Base-by-base conservation (phyloP, 129 eudicot species). In the Logfia minima region DNA sequence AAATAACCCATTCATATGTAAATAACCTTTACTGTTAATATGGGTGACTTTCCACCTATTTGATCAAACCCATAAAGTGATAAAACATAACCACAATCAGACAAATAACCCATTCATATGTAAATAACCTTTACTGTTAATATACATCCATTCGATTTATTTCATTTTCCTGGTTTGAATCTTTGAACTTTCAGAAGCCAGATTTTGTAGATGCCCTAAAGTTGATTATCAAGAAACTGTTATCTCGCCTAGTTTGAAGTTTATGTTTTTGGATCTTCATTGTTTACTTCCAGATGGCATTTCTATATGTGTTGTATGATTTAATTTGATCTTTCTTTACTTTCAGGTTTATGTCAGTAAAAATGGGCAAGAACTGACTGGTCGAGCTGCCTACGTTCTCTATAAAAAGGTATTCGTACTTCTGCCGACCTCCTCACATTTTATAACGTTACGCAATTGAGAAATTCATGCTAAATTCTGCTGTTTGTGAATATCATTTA, bases 331-430 rank as follows among this genome's bases (percentile, higher is more conserved):
- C 58, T 59, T 17, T 24, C 41, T 62, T 53, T 52, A 66, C 76
- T 45, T 84, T 74, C 77, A 90, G 96, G 95, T 88, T 77, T 92
- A 88, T 74, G 87, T 92, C 35, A 73, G 80, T 62, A 85, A 85
- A 82, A 78, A 58, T 53, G 96, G 96, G 62, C 76, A 86, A 76
- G 96, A 92, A 82, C 71, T 86, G 74, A 82, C 80, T 23, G 96
- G 98, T 22, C 84, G 75, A 88, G 82, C 72, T 76, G 98, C 96
- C 71, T 92, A 92, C 73, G 79, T 78, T 22, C 85, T 77, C 21
- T 92, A 86, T 76, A 88, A 45, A 79, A 90, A 87, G 95, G 98
- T 92, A 86, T 22, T 37, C 34, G 39, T 48, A 59, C 67, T 62
- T 43, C 39, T 74, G 16, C 1, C 18, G 26, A 56, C 29, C 28